These are phyloP conservation scores for Vitis labrusca DNA, from an alignment of 164 flowering plant genomes.

Conservation along the genomic window DNA sequence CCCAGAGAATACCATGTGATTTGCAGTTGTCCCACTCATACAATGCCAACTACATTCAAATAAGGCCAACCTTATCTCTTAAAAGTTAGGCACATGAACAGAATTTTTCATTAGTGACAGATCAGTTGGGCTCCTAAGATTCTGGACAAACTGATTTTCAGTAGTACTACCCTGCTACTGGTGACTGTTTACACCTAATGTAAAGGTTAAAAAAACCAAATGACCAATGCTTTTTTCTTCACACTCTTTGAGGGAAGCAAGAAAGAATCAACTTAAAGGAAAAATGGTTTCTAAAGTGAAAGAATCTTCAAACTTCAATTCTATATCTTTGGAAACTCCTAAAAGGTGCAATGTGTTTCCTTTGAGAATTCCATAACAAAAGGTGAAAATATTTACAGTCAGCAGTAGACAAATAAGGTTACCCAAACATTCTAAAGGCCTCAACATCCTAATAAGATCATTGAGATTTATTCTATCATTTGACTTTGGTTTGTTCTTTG, in stretches of 20 bases:
- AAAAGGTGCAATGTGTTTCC: too few species aligned
- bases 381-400: too few species aligned
- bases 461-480: too few species aligned
- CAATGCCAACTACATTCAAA: not conserved
- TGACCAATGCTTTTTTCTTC: not conserved
- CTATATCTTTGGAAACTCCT: too few species aligned
- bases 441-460: too few species aligned
- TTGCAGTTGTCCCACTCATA: constrained; percentile 7
- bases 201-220: not conserved
- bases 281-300: not conserved
- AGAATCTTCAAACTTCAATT: too few species aligned
- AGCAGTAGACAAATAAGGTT: too few species aligned
- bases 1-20: constrained; percentile 10
- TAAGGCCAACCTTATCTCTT: constrained; percentile 5
- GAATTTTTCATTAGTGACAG: constrained; percentile 13
- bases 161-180: not conserved
- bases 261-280: not conserved
- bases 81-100: constrained; percentile 2
- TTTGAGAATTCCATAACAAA: too few species aligned
- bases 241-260: not conserved
- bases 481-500: too few species aligned
- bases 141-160: constrained; percentile 14
- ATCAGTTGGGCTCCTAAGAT: constrained; percentile 14
- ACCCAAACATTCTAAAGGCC: too few species aligned
- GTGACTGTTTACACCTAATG: too few species aligned